Evolutionary conservation across 768 basidiomycete species (phyloP).

Genomic region (Podaxis sp.): DNA sequence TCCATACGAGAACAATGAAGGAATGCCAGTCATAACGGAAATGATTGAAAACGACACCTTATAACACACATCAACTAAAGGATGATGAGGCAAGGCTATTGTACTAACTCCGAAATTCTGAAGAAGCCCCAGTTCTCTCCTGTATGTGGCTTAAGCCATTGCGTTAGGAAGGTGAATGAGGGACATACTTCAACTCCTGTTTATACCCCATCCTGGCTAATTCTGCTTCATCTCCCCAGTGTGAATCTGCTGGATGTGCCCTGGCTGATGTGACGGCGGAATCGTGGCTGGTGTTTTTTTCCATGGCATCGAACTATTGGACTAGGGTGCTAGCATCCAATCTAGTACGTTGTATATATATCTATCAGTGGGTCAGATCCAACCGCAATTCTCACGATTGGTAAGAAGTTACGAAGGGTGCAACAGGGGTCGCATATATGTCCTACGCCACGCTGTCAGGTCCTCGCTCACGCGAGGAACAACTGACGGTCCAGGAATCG

Average conservation of each 20-base stretch:
- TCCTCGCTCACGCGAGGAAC: background rate
- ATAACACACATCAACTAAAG: conserved; percentile 1
- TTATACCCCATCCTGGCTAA: conserved; percentile 72
- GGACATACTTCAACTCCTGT: conserved; percentile 59
- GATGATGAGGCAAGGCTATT: background rate
- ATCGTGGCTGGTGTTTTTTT: background rate
- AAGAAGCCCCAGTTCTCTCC: conserved; percentile 51
- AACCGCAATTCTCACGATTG: background rate
- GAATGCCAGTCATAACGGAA: conserved; percentile 69
- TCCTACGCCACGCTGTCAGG: background rate
- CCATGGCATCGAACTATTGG: background rate
- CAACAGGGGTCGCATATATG: background rate
- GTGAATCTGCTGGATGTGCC: background rate
- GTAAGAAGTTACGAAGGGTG: background rate
- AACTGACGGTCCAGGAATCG: background rate
- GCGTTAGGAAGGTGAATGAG: background rate
- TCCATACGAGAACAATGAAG: conserved; percentile 68
- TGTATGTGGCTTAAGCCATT: conserved; percentile 21
- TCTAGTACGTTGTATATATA: background rate
- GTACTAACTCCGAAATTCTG: conserved; percentile 63
- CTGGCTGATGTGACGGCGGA: no score
- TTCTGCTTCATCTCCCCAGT: conserved; percentile 52
- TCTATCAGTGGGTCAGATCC: background rate
- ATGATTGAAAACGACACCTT: conserved; percentile 74
- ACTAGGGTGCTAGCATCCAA: background rate